phyloP scores from a whole-genome alignment of 257 asterid genomes.

The Solanum sparsipilum region DNA sequence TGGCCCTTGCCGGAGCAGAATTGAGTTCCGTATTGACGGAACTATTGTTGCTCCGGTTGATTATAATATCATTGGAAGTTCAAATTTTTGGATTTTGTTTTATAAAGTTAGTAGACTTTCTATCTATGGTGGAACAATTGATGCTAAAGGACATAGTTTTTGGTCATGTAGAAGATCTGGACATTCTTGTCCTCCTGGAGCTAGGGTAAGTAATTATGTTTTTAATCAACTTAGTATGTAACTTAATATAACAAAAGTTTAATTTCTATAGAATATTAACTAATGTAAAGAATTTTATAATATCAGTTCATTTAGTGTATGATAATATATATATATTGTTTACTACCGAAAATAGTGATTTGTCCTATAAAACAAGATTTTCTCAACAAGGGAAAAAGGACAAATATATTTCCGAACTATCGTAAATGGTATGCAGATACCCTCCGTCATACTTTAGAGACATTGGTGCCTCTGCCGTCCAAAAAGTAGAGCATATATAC shows the following conservation, averaged over 20 bases:
- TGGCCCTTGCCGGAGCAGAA: slow-evolving; percentile 57
- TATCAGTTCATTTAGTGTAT: not conserved
- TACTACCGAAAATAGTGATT: no score
- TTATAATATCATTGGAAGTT: slow-evolving; percentile 29
- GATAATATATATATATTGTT: not conserved
- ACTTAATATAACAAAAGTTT: no score
- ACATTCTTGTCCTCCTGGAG: slow-evolving; percentile 45
- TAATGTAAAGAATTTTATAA: not conserved
- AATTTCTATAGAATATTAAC: not conserved
- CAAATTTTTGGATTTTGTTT: slow-evolving; percentile 53
- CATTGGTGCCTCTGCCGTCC: no score
- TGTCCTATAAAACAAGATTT: no score
- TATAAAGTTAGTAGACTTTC: slow-evolving; percentile 46
- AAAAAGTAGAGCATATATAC: no score
- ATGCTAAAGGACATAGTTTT: slow-evolving; percentile 47
- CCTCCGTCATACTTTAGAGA: no score
- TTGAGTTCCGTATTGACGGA: slow-evolving; percentile 40
- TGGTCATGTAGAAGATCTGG: slow-evolving; percentile 43
- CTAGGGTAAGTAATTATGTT: slow-evolving; percentile 32
- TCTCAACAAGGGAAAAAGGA: no score
- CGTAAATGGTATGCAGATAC: no score
- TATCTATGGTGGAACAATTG: slow-evolving; percentile 50
- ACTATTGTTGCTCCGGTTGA: slow-evolving; percentile 52
- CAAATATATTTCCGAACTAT: no score
- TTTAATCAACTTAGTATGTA: not conserved